Percentiles rank a stretch among this genome's conserved stretches.
Evolutionary conservation across 164 flowering plant genomes (phyloP).

Genomic region (Tinospora cordifolia): DNA sequence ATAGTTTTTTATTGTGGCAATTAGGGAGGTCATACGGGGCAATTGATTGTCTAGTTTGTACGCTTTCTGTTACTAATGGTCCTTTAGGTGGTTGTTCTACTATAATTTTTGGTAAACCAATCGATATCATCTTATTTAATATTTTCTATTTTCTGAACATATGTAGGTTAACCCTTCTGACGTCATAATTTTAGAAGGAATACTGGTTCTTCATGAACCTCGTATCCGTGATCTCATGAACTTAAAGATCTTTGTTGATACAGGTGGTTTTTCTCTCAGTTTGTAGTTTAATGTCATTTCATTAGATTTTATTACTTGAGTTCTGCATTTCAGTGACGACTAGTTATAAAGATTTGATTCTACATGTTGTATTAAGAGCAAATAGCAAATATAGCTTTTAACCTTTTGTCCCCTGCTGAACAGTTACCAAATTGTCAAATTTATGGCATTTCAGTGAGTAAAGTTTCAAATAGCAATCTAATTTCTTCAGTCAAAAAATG

Average conservation of each 20-base stretch:
- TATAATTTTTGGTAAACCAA: background rate
- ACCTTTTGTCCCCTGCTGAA: too few species aligned
- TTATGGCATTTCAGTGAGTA: too few species aligned
- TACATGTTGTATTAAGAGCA: too few species aligned
- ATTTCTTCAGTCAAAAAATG: too few species aligned
- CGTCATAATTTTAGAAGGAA: conserved; percentile 93
- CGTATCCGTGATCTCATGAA: conserved; percentile 83
- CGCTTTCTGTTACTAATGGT: background rate
- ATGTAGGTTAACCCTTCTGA: conserved; percentile 90
- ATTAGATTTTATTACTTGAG: too few species aligned
- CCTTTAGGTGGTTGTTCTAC: background rate
- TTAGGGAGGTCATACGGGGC: background rate
- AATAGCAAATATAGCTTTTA: too few species aligned
- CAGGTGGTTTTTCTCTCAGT: conserved; percentile 39
- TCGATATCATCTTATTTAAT: background rate
- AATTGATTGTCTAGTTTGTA: background rate
- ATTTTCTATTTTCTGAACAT: background rate
- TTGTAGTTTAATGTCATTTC: too few species aligned
- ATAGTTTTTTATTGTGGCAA: background rate
- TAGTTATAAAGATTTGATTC: too few species aligned
- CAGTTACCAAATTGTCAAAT: too few species aligned
- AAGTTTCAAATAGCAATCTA: too few species aligned
- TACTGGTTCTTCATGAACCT: conserved; percentile 84
- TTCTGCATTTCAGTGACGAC: too few species aligned
- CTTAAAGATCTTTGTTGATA: conserved; percentile 94